phyloP scores from a whole-genome alignment of 2,329 filamentous ascomycete genomes.

The Colletotrichum euphorbiae region DNA sequence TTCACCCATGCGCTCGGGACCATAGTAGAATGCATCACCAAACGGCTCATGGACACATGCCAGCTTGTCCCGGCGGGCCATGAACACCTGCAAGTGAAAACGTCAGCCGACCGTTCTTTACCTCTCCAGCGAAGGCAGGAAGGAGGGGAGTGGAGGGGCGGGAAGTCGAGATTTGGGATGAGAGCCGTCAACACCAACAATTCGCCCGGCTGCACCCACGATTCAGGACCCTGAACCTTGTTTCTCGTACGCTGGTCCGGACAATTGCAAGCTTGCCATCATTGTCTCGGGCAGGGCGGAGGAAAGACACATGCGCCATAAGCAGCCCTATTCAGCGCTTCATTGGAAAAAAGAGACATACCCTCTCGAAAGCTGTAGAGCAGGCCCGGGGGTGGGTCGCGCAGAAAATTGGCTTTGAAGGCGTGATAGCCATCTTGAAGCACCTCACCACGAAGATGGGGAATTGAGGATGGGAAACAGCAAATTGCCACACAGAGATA shows the following conservation, averaged over 20 bases:
- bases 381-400: constrained; percentile 94
- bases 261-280: constrained; percentile 14
- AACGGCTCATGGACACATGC: constrained; percentile 95
- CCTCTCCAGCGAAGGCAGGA: background rate
- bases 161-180: constrained; percentile 5
- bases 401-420: constrained; percentile 81
- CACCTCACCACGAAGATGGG: constrained; percentile 34
- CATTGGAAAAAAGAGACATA: constrained; percentile 55
- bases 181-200: constrained; percentile 16
- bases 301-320: background rate
- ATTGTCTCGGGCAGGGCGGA: background rate
- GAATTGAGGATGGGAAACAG: constrained; percentile 22
- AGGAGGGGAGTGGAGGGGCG: background rate
- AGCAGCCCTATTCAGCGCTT: background rate
- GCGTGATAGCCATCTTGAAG: constrained; percentile 64
- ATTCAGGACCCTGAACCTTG: constrained; percentile 39
- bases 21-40: constrained; percentile 96
- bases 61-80: constrained; percentile 87
- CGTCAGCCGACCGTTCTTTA: constrained; percentile 17
- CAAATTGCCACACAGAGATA: constrained; percentile 19
- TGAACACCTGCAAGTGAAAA: constrained; percentile 79
- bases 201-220: constrained; percentile 18
- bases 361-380: constrained; percentile 96
- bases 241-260: constrained; percentile 6
- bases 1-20: constrained; percentile 85